A percentile compares a stretch with the other conserved stretches of the same genome.
These are phyloP conservation scores for Pestalotiopsis sp. DNA, from an alignment of 2,329 filamentous ascomycete species.

Conservation along the genomic window DNA sequence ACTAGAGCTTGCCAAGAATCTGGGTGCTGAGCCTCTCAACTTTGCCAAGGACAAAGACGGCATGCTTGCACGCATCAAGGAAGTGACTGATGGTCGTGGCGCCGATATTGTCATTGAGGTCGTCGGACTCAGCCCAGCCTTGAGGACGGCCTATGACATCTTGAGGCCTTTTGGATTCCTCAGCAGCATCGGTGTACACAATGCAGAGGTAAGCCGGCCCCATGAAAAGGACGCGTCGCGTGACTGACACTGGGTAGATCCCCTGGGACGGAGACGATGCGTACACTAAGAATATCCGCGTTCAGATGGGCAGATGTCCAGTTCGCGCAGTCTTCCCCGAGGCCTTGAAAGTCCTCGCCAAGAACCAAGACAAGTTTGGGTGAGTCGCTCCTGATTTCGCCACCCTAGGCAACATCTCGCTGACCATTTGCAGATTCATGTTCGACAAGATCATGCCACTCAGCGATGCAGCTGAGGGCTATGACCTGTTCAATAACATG, in stretches of 20 bases:
- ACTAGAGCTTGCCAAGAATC: constrained; percentile 69
- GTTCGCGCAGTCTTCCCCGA: constrained; percentile 41
- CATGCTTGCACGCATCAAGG: constrained; percentile 70
- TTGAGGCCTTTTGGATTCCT: constrained; percentile 74
- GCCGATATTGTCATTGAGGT: constrained; percentile 86
- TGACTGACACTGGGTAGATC: constrained; percentile 45
- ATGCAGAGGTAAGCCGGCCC: constrained; percentile 59
- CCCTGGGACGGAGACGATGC: constrained; percentile 35
- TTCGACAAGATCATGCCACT: constrained; percentile 76
- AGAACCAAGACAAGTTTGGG: constrained; percentile 31
- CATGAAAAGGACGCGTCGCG: background rate
- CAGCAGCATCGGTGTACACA: constrained; percentile 77
- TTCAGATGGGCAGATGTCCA: constrained; percentile 79
- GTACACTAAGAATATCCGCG: constrained; percentile 67
- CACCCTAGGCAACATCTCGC: background rate
- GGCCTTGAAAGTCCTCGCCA: constrained; percentile 16
- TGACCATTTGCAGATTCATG: constrained; percentile 52
- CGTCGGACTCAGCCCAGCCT: constrained; percentile 69
- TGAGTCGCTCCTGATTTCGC: constrained; percentile 32
- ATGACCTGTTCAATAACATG: constrained; percentile 73
- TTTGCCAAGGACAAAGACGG: constrained; percentile 69
- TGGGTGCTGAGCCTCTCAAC: constrained; percentile 85
- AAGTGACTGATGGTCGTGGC: constrained; percentile 77
- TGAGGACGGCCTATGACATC: constrained; percentile 72
- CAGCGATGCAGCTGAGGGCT: constrained; percentile 66